These are phyloP conservation scores for Yamadazyma laniorum DNA, from an alignment of 805 yeast species.

Conservation along the genomic window DNA sequence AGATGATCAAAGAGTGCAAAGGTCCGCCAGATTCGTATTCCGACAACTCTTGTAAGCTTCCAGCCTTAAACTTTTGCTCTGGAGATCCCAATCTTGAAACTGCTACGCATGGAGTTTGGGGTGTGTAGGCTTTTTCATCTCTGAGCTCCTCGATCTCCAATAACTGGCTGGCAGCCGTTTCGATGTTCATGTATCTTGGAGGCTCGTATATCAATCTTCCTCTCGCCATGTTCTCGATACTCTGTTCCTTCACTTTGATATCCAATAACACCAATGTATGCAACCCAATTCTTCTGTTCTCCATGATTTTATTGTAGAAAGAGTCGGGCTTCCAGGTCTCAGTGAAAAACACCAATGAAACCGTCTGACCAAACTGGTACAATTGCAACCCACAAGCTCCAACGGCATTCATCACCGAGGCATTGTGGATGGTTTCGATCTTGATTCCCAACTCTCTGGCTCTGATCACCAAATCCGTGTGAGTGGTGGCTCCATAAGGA, in stretches of 20 bases:
- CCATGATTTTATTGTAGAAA: slow-evolving; percentile 84
- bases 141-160: slow-evolving; percentile 83
- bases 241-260: slow-evolving; percentile 95
- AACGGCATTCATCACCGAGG: slow-evolving; percentile 96
- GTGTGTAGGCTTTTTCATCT: slow-evolving; percentile 74
- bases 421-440: slow-evolving; percentile 87
- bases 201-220: slow-evolving; percentile 93
- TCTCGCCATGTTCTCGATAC: slow-evolving; percentile 88
- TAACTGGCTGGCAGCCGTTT: slow-evolving; percentile 84
- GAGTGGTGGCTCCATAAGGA: slow-evolving; percentile 97
- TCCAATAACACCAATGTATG: slow-evolving; percentile 88
- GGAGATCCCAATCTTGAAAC: slow-evolving; percentile 91
- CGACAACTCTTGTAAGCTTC: slow-evolving; percentile 71
- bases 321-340: slow-evolving; percentile 96
- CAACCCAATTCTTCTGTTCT: slow-evolving; percentile 84
- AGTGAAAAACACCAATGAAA: slow-evolving; percentile 93
- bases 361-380: slow-evolving; percentile 94
- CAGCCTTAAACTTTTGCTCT: slow-evolving; percentile 78
- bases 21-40: slow-evolving; percentile 93
- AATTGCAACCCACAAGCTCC: slow-evolving; percentile 97
- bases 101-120: slow-evolving; percentile 90
- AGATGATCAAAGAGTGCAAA: slow-evolving; percentile 82
- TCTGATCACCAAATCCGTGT: slow-evolving; percentile 87
- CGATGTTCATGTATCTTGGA: slow-evolving; percentile 92
- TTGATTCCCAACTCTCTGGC: slow-evolving; percentile 81